Conservation (phyloP, 2,329 filamentous ascomycete species). For the Pseudocercospora cruenta region DNA sequence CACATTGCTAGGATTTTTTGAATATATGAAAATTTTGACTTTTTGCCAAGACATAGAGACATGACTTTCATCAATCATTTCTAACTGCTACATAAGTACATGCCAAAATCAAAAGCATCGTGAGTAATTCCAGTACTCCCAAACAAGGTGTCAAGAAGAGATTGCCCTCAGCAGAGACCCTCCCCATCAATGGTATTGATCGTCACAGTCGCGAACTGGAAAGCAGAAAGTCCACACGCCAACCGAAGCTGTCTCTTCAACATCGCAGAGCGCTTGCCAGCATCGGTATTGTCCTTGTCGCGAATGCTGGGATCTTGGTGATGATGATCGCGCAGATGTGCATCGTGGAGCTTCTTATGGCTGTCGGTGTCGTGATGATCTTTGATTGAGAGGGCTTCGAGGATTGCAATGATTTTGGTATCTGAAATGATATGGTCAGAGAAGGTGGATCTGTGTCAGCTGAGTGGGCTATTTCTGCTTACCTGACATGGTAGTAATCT, state of each 20-base stretch:
- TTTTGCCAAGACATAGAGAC: too few relatives aligned
- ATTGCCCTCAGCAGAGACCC: not conserved
- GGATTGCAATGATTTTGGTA: not conserved
- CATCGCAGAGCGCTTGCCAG: not conserved
- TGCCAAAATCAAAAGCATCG: not conserved
- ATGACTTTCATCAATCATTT: too few relatives aligned
- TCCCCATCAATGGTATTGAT: not conserved
- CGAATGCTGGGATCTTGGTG: not conserved
- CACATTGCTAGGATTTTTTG: too few relatives aligned
- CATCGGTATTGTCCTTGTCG: not conserved
- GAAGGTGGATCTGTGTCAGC: not conserved
- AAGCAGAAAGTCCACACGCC: not conserved
- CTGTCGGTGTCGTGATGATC: not conserved
- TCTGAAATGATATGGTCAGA: not conserved
- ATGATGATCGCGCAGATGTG: not conserved
- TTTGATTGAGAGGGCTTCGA: not conserved
- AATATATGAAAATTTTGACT: too few relatives aligned
- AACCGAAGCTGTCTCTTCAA: not conserved
- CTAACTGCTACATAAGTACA: not conserved
- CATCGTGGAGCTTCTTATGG: not conserved
- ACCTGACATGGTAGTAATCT: not conserved
- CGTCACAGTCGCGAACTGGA: conserved; percentile 1
- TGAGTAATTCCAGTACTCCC: not conserved
- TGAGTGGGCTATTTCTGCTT: not conserved
- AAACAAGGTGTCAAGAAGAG: not conserved